Evolutionary conservation across 225 moss, liverwort and hornwort species (phyloP), one percentile per base, ranked within the genome.

Genomic region (Bryum argenteum): DNA sequence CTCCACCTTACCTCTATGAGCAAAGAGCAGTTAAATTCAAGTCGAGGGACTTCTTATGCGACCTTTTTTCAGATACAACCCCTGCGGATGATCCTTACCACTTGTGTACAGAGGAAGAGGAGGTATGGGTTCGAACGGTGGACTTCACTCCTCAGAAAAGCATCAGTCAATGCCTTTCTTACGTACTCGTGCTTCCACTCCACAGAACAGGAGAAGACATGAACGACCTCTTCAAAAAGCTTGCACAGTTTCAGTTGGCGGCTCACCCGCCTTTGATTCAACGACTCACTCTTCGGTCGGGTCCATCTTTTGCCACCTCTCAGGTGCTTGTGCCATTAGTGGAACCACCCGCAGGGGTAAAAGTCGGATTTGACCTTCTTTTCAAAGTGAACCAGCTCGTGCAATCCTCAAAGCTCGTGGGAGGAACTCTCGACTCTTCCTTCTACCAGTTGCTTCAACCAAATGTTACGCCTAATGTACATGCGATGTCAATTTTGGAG

Each of bases 151-250:
- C 77, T 7, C 33, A 72, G 13, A 77, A 77, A 38, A 81, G 89
- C 74, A 81, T 94, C 18, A 88, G 84, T 26, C 94, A 97, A 66
- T 92, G 92, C 50, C 67, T 85, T 42, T 86, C 75, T 13, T 97
- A 94, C 50, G 21, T 90, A 11, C 42, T 94, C 9, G 80, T 92
- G 54, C 73, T 92, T 52, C 71, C 82, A 9, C 37, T 54, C 21
- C 43, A 64, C 55, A 77, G 26, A 20, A 66, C 45, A 4, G 77
- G 77, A 18, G 67, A 72, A 20, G 71, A 73, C 19, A 70, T 87
- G 73, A 78, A 80, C 15, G 89, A 83, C n/a, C 69, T 81, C 47
- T 80, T 84, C 57, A 76, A 68, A 22, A 85, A 82, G 50, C 78
- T 92, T 13, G 85, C 87, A 50, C 85, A 90, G 43, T 95, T 80